Base-by-base conservation (phyloP, 352 stramenopile species). In the Thalassiosira delicatula region DNA sequence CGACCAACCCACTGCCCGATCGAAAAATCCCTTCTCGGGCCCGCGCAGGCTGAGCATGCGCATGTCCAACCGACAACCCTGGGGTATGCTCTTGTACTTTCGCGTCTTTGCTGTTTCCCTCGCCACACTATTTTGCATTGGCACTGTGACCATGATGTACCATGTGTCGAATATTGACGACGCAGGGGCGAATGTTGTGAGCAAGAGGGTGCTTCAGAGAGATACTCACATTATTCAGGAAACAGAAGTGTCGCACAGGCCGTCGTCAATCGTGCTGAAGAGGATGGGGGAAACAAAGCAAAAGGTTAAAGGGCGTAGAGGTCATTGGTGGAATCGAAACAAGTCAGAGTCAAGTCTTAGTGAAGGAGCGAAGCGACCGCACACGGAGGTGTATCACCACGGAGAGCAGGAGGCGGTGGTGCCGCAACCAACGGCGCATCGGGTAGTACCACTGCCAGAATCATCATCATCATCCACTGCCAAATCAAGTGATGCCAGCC, bases 221-320 rank as follows among this genome's bases (percentile, higher is more conserved):
- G 61, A 27, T 53, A 63, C 21, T 17, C 37, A 27, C 12, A 17
- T 23, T 9, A 46, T 23, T 61, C 30, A 3, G 12, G 17, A 21
- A 42, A 46, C 8, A 25, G 21, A 40, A 23, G 12, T 35, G 30
- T 8, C 1, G 17, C 49, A 14, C 42, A 49, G 60, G 35, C 60
- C 60, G 33, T 3, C 60, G 5, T 54, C 60, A 37, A 69, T 54
- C 54, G 60, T 69, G 51, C 17, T 54, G 51, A 67, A 62, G 51
- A 79, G 71, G 62, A 84, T 84, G 42, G 46, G 76, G 51, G 76
- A 68, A 11, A 70, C 77, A 11, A 84, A 76, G 60, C 27, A n/a
- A n/a, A n/a, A n/a, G n/a, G n/a, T n/a, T n/a, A n/a, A n/a, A n/a
- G n/a, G n/a, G n/a, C n/a, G n/a, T n/a, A n/a, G n/a, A n/a, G n/a